phyloP scores from a whole-genome alignment of 768 basidiomycete genomes.

The Macrolepiota albuminosa region DNA sequence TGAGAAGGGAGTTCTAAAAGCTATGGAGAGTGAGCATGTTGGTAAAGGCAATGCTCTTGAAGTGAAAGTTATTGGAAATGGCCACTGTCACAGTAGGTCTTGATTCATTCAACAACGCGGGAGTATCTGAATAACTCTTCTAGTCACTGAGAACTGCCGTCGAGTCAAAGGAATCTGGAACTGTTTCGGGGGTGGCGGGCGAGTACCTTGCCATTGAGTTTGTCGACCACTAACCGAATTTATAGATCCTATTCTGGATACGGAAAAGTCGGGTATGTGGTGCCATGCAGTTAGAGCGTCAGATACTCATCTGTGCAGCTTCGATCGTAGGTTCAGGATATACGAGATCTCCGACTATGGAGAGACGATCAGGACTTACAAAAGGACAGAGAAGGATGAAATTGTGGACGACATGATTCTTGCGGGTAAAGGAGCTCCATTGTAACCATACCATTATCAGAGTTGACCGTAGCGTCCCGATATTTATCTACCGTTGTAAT shows the following conservation, averaged over 20 bases:
- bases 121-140: slow-evolving; percentile 1
- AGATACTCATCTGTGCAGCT: slow-evolving; percentile 37
- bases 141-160: slow-evolving; percentile 87
- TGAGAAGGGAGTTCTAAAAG: slow-evolving; percentile 69
- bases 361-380: slow-evolving; percentile 87
- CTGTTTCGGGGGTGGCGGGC: slow-evolving; percentile 88
- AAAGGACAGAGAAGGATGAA: slow-evolving; percentile 69
- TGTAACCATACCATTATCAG: slow-evolving; percentile 18
- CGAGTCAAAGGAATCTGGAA: slow-evolving; percentile 85
- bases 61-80: slow-evolving; percentile 87
- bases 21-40: slow-evolving; percentile 65
- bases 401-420: slow-evolving; percentile 63
- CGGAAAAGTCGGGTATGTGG: slow-evolving; percentile 62
- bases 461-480: background rate
- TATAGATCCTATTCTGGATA: slow-evolving; percentile 78
- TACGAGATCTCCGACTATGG: slow-evolving; percentile 88
- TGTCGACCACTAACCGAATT: background rate
- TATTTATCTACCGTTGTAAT: slow-evolving; percentile 3
- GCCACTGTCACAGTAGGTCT: slow-evolving; percentile 78
- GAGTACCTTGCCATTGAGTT: slow-evolving; percentile 18
- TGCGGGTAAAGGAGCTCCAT: slow-evolving; percentile 45
- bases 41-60: slow-evolving; percentile 48
- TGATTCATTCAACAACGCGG: background rate
- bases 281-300: background rate
- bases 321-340: slow-evolving; percentile 87